Evolutionary conservation across 192 early-diverging fungal species (phyloP).

Genomic region (Coemansia sp.): DNA sequence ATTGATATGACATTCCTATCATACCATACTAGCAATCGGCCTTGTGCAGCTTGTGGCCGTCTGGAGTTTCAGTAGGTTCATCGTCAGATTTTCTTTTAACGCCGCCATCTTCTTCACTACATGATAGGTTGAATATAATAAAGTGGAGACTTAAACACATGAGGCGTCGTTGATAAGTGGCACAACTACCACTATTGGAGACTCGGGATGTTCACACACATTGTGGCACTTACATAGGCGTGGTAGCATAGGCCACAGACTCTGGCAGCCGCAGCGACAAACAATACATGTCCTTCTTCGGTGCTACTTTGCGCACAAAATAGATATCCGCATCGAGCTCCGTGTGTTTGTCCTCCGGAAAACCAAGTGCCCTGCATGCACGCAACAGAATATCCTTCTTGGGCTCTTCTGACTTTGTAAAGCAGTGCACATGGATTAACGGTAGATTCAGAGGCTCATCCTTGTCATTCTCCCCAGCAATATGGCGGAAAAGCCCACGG

Average conservation of each 20-base stretch:
- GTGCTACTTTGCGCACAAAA: slow-evolving; percentile 93
- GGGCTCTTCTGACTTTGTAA: slow-evolving; percentile 77
- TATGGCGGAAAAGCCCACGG: slow-evolving; percentile 65
- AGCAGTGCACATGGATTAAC: slow-evolving; percentile 93
- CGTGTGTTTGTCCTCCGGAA: slow-evolving; percentile 39
- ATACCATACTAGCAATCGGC: neutral
- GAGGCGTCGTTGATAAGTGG: neutral
- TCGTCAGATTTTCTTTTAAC: slow-evolving; percentile 1
- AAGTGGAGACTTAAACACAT: neutral
- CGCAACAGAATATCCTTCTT: slow-evolving; percentile 58
- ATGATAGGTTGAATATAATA: neutral
- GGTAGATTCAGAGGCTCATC: slow-evolving; percentile 59
- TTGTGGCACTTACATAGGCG: neutral
- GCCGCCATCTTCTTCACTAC: neutral
- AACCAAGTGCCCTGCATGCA: slow-evolving; percentile 54
- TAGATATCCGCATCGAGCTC: slow-evolving; percentile 57
- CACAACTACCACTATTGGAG: neutral
- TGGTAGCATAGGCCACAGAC: slow-evolving; percentile 65
- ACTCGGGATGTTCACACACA: slow-evolving; percentile 15
- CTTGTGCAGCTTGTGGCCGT: neutral
- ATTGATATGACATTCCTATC: neutral
- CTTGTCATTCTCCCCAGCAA: slow-evolving; percentile 41
- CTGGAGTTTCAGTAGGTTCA: neutral
- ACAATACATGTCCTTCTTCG: slow-evolving; percentile 99
- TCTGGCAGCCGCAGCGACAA: slow-evolving; percentile 78